phyloP scores from a whole-genome alignment of 805 yeast genomes.

The Spathaspora passalidarum region DNA sequence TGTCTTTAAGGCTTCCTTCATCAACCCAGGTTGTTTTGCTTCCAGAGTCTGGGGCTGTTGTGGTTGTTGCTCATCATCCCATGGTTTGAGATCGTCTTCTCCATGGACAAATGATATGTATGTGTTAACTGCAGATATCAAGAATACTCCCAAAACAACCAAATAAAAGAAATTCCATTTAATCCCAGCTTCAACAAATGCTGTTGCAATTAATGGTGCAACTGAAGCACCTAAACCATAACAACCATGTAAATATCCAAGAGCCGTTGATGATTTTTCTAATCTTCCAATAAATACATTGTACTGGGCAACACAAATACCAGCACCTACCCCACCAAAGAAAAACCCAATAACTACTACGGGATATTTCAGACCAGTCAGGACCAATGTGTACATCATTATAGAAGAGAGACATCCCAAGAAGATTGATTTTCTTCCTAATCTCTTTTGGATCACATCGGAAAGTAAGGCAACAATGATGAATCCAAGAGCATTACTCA shows the following conservation, averaged over 20 bases:
- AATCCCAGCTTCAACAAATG: slow-evolving; percentile 47
- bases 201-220: slow-evolving; percentile 63
- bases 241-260: slow-evolving; percentile 64
- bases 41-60: not conserved
- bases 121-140: slow-evolving; percentile 28
- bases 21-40: slow-evolving; percentile 13
- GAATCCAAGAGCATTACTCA: slow-evolving; percentile 56
- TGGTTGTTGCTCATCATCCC: slow-evolving; percentile 20
- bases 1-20: slow-evolving; percentile 38
- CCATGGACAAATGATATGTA: slow-evolving; percentile 48
- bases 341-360: slow-evolving; percentile 48
- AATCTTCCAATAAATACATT: slow-evolving; percentile 51
- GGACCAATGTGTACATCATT: slow-evolving; percentile 44
- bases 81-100: slow-evolving; percentile 41
- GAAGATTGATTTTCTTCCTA: slow-evolving; percentile 42
- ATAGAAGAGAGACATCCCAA: slow-evolving; percentile 34
- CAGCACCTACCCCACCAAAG: slow-evolving; percentile 59
- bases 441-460: slow-evolving; percentile 36
- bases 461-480: slow-evolving; percentile 49
- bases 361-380: slow-evolving; percentile 48
- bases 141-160: slow-evolving; percentile 42
- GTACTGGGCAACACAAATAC: slow-evolving; percentile 46
- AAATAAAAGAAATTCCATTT: slow-evolving; percentile 54
- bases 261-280: slow-evolving; percentile 51
- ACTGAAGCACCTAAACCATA: slow-evolving; percentile 74